phyloP scores from a whole-genome alignment of 768 basidiomycete genomes.

The Leccinum broughii region DNA sequence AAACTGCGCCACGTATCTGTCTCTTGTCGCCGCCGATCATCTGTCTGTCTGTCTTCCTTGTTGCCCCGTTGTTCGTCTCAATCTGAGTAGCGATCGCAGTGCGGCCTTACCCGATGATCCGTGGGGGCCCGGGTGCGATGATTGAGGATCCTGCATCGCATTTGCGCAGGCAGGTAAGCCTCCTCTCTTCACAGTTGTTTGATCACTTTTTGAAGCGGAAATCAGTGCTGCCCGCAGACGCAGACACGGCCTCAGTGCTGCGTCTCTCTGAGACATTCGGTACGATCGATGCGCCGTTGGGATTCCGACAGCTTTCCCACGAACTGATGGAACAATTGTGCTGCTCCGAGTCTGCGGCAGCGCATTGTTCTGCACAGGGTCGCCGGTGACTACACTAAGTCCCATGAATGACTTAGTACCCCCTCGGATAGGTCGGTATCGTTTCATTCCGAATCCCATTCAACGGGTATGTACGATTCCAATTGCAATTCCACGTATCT shows the following conservation, averaged over 20 bases:
- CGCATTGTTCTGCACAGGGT: neutral
- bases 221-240: neutral
- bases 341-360: too few species aligned
- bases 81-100: neutral
- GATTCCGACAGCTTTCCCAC: neutral
- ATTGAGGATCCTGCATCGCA: neutral
- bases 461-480: neutral
- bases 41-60: neutral
- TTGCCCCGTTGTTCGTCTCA: neutral
- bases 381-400: neutral
- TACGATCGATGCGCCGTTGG: neutral
- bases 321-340: neutral
- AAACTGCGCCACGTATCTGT: neutral
- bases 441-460: too few species aligned
- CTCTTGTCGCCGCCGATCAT: neutral
- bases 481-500: neutral
- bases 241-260: slow-evolving; percentile 14
- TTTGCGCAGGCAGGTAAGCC: slow-evolving; percentile 1
- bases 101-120: too few species aligned
- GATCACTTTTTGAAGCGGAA: neutral
- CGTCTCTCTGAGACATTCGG: neutral
- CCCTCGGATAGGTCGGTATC: neutral
- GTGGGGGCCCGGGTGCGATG: neutral
- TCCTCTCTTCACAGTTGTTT: neutral
- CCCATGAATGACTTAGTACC: neutral